Percentiles rank a stretch among this genome's conserved stretches.
Evolutionary conservation across 805 yeast genomes (phyloP).

Genomic region (Hanseniaspora occidentalis): DNA sequence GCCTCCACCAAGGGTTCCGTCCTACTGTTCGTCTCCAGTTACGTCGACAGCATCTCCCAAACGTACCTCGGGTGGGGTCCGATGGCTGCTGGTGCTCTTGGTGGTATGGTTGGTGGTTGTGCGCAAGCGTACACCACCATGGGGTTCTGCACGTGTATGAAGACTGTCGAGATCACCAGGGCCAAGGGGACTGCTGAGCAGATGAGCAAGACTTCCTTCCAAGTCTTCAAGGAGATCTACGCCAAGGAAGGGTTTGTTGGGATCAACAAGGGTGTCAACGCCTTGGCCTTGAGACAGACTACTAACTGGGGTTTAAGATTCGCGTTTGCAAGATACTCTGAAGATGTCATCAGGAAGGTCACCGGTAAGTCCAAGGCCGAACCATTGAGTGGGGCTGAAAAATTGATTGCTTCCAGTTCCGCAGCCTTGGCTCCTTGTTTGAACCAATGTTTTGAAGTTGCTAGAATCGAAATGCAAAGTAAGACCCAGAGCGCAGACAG

Average conservation of each 20-base stretch:
- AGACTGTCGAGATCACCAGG: slow-evolving; percentile 95
- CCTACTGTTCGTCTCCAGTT: slow-evolving; percentile 80
- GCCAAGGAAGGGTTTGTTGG: slow-evolving; percentile 83
- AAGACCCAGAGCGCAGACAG: slow-evolving; percentile 89
- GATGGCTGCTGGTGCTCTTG: slow-evolving; percentile 81
- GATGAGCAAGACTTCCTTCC: slow-evolving; percentile 62
- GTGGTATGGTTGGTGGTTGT: slow-evolving; percentile 93
- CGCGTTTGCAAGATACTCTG: slow-evolving; percentile 86
- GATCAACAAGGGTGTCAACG: slow-evolving; percentile 95
- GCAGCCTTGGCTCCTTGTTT: slow-evolving; percentile 98
- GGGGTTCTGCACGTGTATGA: slow-evolving; percentile 99
- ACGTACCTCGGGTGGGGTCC: slow-evolving; percentile 45
- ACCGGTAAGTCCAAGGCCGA: slow-evolving; percentile 48
- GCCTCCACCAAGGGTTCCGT: slow-evolving; percentile 99
- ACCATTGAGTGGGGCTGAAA: slow-evolving; percentile 62
- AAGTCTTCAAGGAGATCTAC: slow-evolving; percentile 78
- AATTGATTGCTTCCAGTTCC: slow-evolving; percentile 69
- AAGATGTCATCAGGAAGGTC: slow-evolving; percentile 58
- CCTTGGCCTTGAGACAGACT: slow-evolving; percentile 97
- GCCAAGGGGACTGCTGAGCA: slow-evolving; percentile 52
- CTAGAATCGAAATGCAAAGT: slow-evolving; percentile 96
- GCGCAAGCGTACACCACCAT: slow-evolving; percentile 93
- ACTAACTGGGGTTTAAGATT: slow-evolving; percentile 99
- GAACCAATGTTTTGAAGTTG: slow-evolving; percentile 98
- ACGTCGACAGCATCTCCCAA: slow-evolving; percentile 71